phyloP scores from a whole-genome alignment of 192 early-diverging fungal species.

The Podila horticola region DNA sequence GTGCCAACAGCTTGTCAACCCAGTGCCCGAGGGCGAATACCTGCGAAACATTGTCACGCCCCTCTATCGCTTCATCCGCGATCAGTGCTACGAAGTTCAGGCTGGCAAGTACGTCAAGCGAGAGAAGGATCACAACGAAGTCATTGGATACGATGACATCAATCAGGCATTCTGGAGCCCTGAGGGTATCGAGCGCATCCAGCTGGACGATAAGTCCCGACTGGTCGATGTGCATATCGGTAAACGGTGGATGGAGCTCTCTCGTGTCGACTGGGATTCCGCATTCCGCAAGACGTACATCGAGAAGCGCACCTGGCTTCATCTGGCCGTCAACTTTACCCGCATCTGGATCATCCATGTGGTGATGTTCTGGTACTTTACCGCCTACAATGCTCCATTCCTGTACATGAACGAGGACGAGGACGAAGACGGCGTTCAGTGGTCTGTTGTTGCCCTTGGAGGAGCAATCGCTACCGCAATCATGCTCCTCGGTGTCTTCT shows the following conservation, averaged over 20 bases:
- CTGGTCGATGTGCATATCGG: constrained; percentile 69
- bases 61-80: constrained; percentile 77
- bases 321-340: constrained; percentile 85
- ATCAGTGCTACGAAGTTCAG: constrained; percentile 77
- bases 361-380: constrained; percentile 82
- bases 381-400: constrained; percentile 74
- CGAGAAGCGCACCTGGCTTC: constrained; percentile 86
- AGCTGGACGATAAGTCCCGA: constrained; percentile 63
- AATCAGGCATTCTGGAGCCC: constrained; percentile 88
- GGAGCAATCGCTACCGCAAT: constrained; percentile 77
- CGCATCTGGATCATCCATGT: constrained; percentile 90
- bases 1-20: constrained; percentile 60
- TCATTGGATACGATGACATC: constrained; percentile 86
- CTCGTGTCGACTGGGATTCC: constrained; percentile 74
- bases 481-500: constrained; percentile 70
- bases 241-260: constrained; percentile 71
- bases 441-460: constrained; percentile 76
- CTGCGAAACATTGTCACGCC: constrained; percentile 75
- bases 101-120: constrained; percentile 77
- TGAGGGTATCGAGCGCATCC: constrained; percentile 68
- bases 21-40: constrained; percentile 74
- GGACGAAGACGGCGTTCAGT: constrained; percentile 58
- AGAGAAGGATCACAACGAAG: constrained; percentile 79
- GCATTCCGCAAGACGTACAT: constrained; percentile 85
- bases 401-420: constrained; percentile 66